Percentiles rank a stretch among this genome's conserved stretches.
Evolutionary conservation across 768 basidiomycete genomes (phyloP).

Genomic region (Cystofilobasidium capitatum): DNA sequence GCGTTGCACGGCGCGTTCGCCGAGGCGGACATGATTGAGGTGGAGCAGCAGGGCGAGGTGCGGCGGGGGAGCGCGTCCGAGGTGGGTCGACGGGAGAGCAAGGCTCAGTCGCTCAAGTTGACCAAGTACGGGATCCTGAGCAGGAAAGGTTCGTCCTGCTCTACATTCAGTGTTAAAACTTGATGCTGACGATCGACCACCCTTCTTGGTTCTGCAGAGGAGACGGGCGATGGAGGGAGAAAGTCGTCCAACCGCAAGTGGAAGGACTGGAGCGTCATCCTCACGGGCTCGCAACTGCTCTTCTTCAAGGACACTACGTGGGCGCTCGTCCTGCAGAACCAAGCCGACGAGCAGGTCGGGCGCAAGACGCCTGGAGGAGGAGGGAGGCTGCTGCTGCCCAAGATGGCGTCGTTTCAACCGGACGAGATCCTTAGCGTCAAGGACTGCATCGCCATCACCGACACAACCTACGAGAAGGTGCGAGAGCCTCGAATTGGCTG

Average conservation of each 20-base stretch:
- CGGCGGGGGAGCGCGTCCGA: conserved; percentile 5
- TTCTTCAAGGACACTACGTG: conserved; percentile 49
- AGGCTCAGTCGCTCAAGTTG: conserved; percentile 49
- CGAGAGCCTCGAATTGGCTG: conserved; percentile 31
- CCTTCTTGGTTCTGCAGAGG: conserved; percentile 39
- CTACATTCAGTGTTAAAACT: not conserved
- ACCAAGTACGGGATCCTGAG: conserved; percentile 71
- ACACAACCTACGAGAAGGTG: conserved; percentile 68
- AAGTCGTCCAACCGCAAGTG: conserved; percentile 73
- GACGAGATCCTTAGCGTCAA: conserved; percentile 77
- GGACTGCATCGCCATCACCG: conserved; percentile 68
- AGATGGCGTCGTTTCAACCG: conserved; percentile 48
- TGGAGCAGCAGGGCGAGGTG: not conserved
- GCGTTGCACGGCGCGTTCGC: conserved; percentile 58
- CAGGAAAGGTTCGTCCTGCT: conserved; percentile 49
- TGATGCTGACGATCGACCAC: not conserved
- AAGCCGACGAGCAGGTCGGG: conserved; percentile 25
- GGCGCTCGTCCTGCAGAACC: conserved; percentile 25
- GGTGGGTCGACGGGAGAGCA: not conserved
- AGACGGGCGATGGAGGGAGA: conserved; percentile 63
- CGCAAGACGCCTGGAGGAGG: not conserved
- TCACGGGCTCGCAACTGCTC: conserved; percentile 82
- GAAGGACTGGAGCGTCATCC: conserved; percentile 70
- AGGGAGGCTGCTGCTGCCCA: conserved; percentile 34
- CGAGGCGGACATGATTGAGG: conserved; percentile 45